A percentile compares a stretch with the other conserved stretches of the same genome.
Conservation (phyloP, 805 yeast genomes). For the Ogataea salicorniae region DNA sequence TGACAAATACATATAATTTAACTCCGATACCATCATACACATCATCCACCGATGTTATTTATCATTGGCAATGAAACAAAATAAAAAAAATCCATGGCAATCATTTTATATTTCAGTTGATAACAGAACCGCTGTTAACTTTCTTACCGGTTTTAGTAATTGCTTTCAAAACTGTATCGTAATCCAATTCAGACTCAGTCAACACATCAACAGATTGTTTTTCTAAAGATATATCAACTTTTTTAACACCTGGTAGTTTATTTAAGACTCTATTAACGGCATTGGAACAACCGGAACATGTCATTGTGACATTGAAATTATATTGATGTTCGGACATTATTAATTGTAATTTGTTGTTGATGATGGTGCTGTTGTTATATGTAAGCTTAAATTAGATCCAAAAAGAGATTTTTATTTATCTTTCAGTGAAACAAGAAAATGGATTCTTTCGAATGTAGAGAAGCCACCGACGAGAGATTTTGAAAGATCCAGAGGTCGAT, state of each 20-base stretch:
- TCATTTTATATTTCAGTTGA: constrained; percentile 15
- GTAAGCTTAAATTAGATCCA: background rate
- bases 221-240: constrained; percentile 70
- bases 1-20: no score
- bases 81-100: no score
- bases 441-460: no score
- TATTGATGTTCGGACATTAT: constrained; percentile 55
- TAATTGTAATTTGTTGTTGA: constrained; percentile 1
- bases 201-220: constrained; percentile 77
- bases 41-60: background rate
- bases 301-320: constrained; percentile 78
- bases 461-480: no score
- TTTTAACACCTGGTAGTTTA: constrained; percentile 67
- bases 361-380: constrained; percentile 13
- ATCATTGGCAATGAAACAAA: no score
- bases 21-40: background rate
- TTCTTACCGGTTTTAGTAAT: constrained; percentile 90
- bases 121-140: constrained; percentile 58
- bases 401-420: no score
- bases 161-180: constrained; percentile 73
- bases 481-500: no score
- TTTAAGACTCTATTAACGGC: constrained; percentile 78
- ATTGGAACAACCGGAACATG: constrained; percentile 82
- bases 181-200: constrained; percentile 49
- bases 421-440: no score